Evolutionary conservation across 2,329 filamentous ascomycete genomes (phyloP).

Genomic region (Fusarium begoniae): DNA sequence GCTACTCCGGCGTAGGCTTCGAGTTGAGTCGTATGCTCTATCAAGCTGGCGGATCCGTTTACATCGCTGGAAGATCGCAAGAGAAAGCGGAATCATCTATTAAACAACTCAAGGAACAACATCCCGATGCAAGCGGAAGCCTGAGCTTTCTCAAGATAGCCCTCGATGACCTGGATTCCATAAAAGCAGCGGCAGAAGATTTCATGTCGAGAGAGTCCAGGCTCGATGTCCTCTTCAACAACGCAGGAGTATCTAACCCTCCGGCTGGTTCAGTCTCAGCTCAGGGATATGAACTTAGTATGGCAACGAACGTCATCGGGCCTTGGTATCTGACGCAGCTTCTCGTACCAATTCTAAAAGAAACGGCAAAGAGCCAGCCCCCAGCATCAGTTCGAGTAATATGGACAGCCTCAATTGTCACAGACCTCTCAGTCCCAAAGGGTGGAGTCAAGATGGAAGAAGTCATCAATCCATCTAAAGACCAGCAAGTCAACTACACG

Average conservation of each 20-base stretch:
- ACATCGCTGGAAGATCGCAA: conserved; percentile 27
- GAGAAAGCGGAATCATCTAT: conserved; percentile 10
- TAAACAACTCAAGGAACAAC: background rate
- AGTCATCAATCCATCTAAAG: background rate
- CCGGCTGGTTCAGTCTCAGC: conserved; percentile 13
- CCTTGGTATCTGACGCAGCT: conserved; percentile 29
- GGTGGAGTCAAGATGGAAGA: conserved; percentile 18
- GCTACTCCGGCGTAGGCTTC: conserved; percentile 30
- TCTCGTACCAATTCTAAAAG: background rate
- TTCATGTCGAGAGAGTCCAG: conserved; percentile 14
- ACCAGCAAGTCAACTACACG: conserved; percentile 15
- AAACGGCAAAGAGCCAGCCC: background rate
- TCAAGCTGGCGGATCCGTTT: conserved; percentile 13
- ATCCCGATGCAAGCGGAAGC: background rate
- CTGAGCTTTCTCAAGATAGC: conserved; percentile 10
- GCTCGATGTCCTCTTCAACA: conserved; percentile 29
- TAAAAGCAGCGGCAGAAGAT: conserved; percentile 6
- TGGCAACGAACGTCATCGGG: conserved; percentile 29
- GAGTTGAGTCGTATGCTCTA: conserved; percentile 22
- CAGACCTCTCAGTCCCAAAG: conserved; percentile 3
- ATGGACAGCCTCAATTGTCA: conserved; percentile 23
- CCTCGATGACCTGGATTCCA: conserved; percentile 14
- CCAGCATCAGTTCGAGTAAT: conserved; percentile 17
- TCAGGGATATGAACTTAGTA: conserved; percentile 29
- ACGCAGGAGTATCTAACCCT: conserved; percentile 26